Evolutionary conservation across 306 rosid species (phyloP).

Genomic region (Betula pendula): DNA sequence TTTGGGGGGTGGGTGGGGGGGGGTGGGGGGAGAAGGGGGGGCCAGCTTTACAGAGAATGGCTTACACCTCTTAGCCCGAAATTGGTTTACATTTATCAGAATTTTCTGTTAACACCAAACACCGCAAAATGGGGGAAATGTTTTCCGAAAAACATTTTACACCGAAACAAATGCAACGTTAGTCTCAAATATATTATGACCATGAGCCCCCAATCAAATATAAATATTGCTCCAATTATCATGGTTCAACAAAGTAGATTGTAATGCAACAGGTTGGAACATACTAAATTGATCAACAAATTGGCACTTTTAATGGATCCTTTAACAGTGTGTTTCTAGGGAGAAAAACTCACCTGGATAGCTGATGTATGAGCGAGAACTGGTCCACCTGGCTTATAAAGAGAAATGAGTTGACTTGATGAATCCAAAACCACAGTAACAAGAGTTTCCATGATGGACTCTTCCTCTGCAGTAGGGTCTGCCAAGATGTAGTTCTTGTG

Average conservation of each 20-base stretch:
- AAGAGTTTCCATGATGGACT: conserved; percentile 76
- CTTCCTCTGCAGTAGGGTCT: conserved; percentile 92
- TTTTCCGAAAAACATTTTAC: too few species aligned
- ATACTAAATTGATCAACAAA: background rate
- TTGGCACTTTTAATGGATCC: conserved; percentile 1
- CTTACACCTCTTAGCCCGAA: too few species aligned
- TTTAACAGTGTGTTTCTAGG: conserved; percentile 10
- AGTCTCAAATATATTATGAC: background rate
- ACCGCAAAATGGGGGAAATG: too few species aligned
- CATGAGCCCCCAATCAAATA: background rate
- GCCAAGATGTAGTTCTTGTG: conserved; percentile 80
- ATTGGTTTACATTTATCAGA: too few species aligned
- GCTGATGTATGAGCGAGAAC: conserved; percentile 73
- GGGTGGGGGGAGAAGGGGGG: too few species aligned
- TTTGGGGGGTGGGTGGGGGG: too few species aligned
- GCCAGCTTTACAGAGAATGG: too few species aligned
- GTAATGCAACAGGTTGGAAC: background rate
- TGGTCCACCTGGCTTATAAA: conserved; percentile 86
- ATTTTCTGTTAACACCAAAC: too few species aligned
- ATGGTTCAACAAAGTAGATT: background rate
- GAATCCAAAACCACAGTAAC: conserved; percentile 80
- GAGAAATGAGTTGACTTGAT: conserved; percentile 69
- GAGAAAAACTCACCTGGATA: conserved; percentile 59
- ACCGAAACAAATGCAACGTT: background rate
- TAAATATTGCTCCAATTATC: background rate